A percentile compares a stretch with the other conserved stretches of the same genome.
Evolutionary conservation across 176 grass and related monocot species (phyloP).

Genomic region (Metroxylon sagu): DNA sequence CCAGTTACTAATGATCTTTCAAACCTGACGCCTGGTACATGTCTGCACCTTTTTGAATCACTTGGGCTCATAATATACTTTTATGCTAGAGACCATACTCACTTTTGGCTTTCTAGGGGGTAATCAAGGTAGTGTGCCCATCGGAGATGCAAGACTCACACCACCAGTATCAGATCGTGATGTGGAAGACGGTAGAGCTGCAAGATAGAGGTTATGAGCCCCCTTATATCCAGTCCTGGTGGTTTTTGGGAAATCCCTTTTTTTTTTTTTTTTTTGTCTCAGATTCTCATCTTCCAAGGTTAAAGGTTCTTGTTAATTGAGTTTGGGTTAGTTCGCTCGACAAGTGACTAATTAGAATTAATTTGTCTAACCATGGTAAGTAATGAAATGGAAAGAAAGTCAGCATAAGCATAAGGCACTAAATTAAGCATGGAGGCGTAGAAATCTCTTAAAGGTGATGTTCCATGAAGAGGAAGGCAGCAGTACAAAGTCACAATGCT

Average conservation of each 20-base stretch:
- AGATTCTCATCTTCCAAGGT: not conserved
- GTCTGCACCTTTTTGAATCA: not conserved
- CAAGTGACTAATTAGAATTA: no score
- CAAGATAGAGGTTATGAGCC: not conserved
- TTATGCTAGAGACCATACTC: not conserved
- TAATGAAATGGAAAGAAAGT: no score
- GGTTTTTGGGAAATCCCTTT: not conserved
- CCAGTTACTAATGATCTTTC: not conserved
- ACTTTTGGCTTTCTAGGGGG: not conserved
- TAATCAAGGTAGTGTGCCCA: not conserved
- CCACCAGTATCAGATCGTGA: not conserved
- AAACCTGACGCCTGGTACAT: not conserved
- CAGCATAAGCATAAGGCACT: no score
- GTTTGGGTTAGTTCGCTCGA: no score
- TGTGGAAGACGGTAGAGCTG: not conserved
- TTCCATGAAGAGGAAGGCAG: no score
- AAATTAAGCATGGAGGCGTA: no score
- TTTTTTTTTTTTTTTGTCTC: not conserved
- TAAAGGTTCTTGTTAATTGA: no score
- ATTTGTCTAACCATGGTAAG: no score
- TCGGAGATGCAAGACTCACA: not conserved
- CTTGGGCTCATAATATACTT: no score
- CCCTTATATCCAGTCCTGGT: not conserved
- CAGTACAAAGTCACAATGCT: no score
- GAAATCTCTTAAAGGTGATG: no score